Conservation (phyloP, 768 basidiomycete genomes). For the Amanita fuliginea region DNA sequence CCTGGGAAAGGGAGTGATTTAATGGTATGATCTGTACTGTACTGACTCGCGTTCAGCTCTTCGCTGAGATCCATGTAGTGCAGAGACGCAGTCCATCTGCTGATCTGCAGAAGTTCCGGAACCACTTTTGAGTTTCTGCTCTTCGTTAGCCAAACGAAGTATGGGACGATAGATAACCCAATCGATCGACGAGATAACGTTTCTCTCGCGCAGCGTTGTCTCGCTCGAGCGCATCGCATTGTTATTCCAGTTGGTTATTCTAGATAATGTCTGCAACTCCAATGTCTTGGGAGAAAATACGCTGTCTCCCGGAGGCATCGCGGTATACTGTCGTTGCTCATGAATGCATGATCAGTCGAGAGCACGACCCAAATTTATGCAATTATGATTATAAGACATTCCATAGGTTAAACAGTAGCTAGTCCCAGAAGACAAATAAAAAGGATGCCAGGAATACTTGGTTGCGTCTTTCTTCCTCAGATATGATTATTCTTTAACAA, state of each 20-base stretch:
- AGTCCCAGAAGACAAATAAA: not conserved
- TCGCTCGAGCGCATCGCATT: no score
- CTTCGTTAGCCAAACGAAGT: constrained; percentile 20
- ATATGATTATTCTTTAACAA: not conserved
- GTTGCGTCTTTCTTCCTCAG: not conserved
- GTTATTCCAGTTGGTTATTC: constrained; percentile 31
- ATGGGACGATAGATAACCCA: constrained; percentile 8
- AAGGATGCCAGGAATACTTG: not conserved
- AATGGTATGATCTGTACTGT: not conserved
- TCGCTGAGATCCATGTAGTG: not conserved
- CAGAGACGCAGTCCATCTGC: not conserved
- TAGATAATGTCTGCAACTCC: constrained; percentile 41
- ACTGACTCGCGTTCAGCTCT: not conserved
- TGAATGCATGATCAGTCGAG: no score
- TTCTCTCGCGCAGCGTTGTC: no score
- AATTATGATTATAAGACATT: not conserved
- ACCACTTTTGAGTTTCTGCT: constrained; percentile 13
- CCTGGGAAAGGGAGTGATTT: constrained; percentile 5
- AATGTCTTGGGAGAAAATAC: not conserved
- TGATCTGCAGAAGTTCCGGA: constrained; percentile 1
- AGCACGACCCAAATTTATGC: not conserved
- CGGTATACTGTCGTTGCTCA: no score
- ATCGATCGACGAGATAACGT: not conserved
- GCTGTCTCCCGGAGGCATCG: no score
- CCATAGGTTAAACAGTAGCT: constrained; percentile 2